Evolutionary conservation across 495 filamentous ascomycete species (phyloP), one percentile per base, ranked within the genome.

Genomic region (Lasiosphaeriaceae sp.): DNA sequence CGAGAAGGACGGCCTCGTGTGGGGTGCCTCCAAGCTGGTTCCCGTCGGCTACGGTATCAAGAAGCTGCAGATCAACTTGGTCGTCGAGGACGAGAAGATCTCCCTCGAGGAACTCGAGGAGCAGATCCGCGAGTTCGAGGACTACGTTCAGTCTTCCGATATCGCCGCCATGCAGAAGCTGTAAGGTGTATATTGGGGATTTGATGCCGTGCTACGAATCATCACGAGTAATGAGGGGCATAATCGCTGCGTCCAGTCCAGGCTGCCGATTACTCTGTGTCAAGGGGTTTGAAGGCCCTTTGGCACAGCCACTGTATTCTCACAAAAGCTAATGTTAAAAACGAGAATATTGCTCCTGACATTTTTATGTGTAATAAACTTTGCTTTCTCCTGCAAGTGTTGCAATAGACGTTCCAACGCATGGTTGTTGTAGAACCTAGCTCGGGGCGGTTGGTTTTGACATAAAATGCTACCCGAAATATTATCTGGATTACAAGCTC

Each of bases 21-120:
- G 94, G 94, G 94, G 94, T 84, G 85, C 82, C 61, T 92, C 88
- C 70, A 92, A 93, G 80, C 77, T 96, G 57, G 88, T 96, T 41
- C 71, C 92, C 53, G 87, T 97, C 59, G 83, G 91, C 69, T 98
- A 92, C 83, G 95, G 95, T 78, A 96, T 98, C 81, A 96, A 94
- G 87, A 97, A 97, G 85, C 85, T 98, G 59, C 95, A 97, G 83
- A 95, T 98, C 83, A 97, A 89, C 84, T 72, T 97, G 59, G 92
- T 97, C 62, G 81, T 97, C 61, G 94, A 97, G 81, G 94, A 98
- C 70, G 94, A 97, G 54, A 97, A 97, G 82, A 72, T 98, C 69
- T 92, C 90, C 54, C 72, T 88, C 57, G 85, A 90, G 55, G 93
- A 97, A 49, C 85, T 98, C 67, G 86, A 97, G 82, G 81, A 83